Evolutionary conservation across 805 yeast genomes (phyloP), one percentile per base, ranked within the genome.

Genomic region (Wickerhamiella qilinensis): DNA sequence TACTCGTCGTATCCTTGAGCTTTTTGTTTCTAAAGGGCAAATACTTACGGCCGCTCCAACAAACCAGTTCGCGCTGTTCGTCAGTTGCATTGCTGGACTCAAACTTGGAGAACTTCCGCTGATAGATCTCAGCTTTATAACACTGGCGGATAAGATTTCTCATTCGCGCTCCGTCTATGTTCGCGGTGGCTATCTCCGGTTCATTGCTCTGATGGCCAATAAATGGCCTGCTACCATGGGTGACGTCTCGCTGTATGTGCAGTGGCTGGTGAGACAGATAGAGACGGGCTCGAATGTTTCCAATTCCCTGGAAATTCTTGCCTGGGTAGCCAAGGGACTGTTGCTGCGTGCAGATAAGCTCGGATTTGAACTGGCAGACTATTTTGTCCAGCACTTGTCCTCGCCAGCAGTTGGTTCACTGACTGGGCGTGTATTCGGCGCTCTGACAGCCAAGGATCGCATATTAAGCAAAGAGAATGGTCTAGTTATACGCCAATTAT

Each of bases 311-410:
- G 93, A 83, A 52, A 52, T 67, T 0, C 54, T 65, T 9, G 60
- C 77, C 2, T 85, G 94, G 94, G 56, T 76, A 5, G 59, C 75
- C 17, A 85, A 83, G 54, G 86, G 81, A 0, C 61, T 81, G 36
- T 51, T 81, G 0, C 52, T 82, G 54, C 73, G 69, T 47, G 69
- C 69, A 44, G 77, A 77, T 42, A 45, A 57, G 7, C 20, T 44
- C 0, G 64, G 68, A 3, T 54, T 46, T 18, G 48, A 46, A 25
- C 58, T 48, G 35, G 62, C 65, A 48, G 55, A 48, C 30, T 48
- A 40, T 47, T 47, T 68, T 33, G 36, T 70, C 15, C 41, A 50
- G 4, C 44, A 65, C 12, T 55, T 75, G 5, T 42, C 56, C 2
- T 55, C 56, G 14, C 47, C 56, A 20, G 40, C 43, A 3, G 37